Conservation (phyloP, 768 basidiomycete species). For the Myochromella boudieri region DNA sequence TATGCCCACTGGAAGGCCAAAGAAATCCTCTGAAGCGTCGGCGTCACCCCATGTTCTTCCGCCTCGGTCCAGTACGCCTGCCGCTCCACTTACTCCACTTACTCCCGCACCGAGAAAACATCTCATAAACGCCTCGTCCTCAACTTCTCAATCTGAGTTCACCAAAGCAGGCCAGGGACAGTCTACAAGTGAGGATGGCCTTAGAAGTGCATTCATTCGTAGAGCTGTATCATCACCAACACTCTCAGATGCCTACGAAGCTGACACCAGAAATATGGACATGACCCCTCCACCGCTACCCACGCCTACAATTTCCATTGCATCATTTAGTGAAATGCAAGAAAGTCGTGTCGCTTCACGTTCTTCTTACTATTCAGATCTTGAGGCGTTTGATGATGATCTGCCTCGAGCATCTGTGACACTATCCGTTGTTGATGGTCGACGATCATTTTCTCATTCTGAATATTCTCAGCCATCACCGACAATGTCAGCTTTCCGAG, state of each 20-base stretch:
- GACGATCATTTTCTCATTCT: constrained; percentile 63
- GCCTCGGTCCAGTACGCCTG: constrained; percentile 64
- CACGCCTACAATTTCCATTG: constrained; percentile 18
- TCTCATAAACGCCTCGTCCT: constrained; percentile 47
- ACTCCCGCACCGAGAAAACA: constrained; percentile 64
- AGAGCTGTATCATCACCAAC: constrained; percentile 55
- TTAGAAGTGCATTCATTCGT: constrained; percentile 30
- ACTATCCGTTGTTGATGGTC: constrained; percentile 45
- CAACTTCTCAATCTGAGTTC: constrained; percentile 58
- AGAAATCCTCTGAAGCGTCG: constrained; percentile 23
- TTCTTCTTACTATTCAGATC: constrained; percentile 38
- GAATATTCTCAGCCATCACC: constrained; percentile 73
- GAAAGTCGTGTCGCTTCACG: constrained; percentile 24
- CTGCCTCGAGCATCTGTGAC: constrained; percentile 47
- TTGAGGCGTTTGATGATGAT: constrained; percentile 32
- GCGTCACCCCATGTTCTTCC: constrained; percentile 46
- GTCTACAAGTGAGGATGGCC: constrained; percentile 8
- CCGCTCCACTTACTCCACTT: constrained; percentile 57
- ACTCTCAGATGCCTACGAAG: constrained; percentile 44
- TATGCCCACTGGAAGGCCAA: constrained; percentile 21
- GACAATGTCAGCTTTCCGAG: constrained; percentile 79
- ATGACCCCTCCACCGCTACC: constrained; percentile 49
- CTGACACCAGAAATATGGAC: constrained; percentile 24
- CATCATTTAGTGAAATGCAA: constrained; percentile 27
- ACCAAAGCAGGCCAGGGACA: constrained; percentile 19